phyloP scores from a whole-genome alignment of 2,329 filamentous ascomycete genomes.

The Paecilomyces dactylethromorphus region DNA sequence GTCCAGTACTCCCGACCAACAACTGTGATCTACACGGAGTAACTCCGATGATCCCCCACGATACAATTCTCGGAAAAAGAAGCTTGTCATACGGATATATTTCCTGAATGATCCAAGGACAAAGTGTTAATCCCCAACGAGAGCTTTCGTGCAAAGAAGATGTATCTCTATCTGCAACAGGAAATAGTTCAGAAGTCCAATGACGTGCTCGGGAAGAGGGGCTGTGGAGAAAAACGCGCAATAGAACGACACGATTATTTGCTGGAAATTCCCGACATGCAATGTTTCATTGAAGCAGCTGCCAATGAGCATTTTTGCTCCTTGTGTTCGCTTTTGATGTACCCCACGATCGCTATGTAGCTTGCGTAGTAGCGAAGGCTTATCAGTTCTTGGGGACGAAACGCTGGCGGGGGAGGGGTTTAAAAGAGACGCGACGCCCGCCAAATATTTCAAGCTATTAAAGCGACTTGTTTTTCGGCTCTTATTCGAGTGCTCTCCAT shows the following conservation, averaged over 20 bases:
- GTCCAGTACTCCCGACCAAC: background rate
- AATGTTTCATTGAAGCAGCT: background rate
- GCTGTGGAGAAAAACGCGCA: background rate
- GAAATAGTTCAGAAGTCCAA: background rate
- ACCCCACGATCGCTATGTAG: background rate
- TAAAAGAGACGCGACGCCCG: background rate
- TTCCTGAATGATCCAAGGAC: background rate
- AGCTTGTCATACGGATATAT: background rate
- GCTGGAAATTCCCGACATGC: background rate
- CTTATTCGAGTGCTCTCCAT: background rate
- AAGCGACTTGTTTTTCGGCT: background rate
- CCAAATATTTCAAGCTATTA: background rate
- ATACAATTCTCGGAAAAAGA: background rate
- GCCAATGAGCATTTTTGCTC: background rate
- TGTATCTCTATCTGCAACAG: background rate
- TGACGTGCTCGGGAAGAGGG: background rate
- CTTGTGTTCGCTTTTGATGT: background rate
- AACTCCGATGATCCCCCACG: background rate
- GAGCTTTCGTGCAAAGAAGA: background rate
- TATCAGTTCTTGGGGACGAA: background rate
- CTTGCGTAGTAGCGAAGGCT: background rate
- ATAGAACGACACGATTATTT: background rate
- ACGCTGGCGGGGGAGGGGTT: background rate
- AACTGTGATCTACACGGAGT: background rate
- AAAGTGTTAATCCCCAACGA: background rate